phyloP scores from a whole-genome alignment of 805 yeast species.

The Schizosaccharomyces lindneri region DNA sequence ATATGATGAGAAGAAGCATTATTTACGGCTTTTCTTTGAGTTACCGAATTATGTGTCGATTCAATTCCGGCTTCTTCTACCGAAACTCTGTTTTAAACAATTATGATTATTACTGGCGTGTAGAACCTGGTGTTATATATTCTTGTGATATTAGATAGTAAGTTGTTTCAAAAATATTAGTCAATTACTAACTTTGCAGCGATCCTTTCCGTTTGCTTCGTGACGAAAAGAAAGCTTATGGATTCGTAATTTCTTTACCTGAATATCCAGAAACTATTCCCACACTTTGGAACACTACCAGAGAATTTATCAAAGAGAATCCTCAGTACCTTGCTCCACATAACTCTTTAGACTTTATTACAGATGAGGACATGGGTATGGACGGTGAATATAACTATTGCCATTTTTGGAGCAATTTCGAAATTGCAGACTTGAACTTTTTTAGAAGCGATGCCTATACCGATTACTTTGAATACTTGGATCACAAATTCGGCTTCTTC shows the following conservation, averaged over 20 bases:
- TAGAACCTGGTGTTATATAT: constrained; percentile 77
- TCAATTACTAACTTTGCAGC: constrained; percentile 10
- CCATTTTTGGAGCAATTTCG: constrained; percentile 66
- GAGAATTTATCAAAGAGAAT: constrained; percentile 32
- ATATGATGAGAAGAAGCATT: constrained; percentile 22
- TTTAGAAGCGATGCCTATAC: constrained; percentile 32
- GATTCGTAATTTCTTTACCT: constrained; percentile 49
- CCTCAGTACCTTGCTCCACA: constrained; percentile 35
- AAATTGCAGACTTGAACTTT: constrained; percentile 33
- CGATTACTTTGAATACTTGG: constrained; percentile 30
- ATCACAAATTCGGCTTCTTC: constrained; percentile 39
- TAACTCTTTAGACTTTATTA: constrained; percentile 45
- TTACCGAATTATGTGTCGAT: constrained; percentile 85
- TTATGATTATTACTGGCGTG: constrained; percentile 83
- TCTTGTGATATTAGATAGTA: constrained; percentile 37
- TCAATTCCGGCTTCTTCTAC: constrained; percentile 77
- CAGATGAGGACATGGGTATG: constrained; percentile 32
- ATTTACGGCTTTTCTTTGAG: constrained; percentile 42
- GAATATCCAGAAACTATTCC: constrained; percentile 49
- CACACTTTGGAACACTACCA: constrained; percentile 51
- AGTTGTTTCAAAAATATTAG: constrained; percentile 16
- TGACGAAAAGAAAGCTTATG: constrained; percentile 45
- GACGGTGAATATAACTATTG: constrained; percentile 37
- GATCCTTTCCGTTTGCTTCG: constrained; percentile 65
- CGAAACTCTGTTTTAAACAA: constrained; percentile 43